Evolutionary conservation across 371 early-diverging fungal genomes (phyloP), one percentile per base, ranked within the genome.

Genomic region (Encephalitozoon intestinalis): DNA sequence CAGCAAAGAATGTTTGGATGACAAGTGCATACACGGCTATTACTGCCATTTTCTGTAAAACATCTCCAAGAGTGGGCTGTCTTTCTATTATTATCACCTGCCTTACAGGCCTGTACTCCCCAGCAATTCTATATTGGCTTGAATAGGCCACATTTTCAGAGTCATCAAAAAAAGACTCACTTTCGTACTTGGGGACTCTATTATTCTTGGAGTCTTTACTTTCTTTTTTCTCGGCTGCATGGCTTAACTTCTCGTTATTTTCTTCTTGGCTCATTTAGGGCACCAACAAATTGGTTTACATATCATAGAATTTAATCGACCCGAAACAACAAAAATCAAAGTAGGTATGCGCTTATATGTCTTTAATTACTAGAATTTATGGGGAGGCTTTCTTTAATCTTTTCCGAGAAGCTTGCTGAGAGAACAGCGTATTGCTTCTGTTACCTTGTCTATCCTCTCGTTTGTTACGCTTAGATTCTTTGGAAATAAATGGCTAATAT

Each of bases 1-100:
- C 31, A 0, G 63, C 25, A 44, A 82, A 66, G 25, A 79, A 21
- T 4, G 74, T 78, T 12, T 83, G 85, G 26, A 83, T 70, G 1
- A 78, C 63, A 23, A 81, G 21, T 43, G 65, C 78, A 51, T 78
- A 81, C 6, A 81, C 46, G 0, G 67, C 4, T 25, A 81, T 54
- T 0, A 70, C 40, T 26, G 68, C 52, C 26, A 71, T 18, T 23
- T 71, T 63, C 2, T 73, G 75, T 21, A 79, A 18, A 25, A 81
- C 41, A 58, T 72, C 70, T 4, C 39, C n/a, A 6, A 78, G 9
- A 40, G 75, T 67, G 9, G 63, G 71, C 26, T 63, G 50, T 41
- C 30, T 41, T 30, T 78, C 58, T 8, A 81, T 31, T 21, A 81
- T 43, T 30, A 77, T 44, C 4, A 66, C 44, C 28, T 69, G 31